Evolutionary conservation across 2,329 filamentous ascomycete genomes (phyloP).

Genomic region (Talaromyces sp.): DNA sequence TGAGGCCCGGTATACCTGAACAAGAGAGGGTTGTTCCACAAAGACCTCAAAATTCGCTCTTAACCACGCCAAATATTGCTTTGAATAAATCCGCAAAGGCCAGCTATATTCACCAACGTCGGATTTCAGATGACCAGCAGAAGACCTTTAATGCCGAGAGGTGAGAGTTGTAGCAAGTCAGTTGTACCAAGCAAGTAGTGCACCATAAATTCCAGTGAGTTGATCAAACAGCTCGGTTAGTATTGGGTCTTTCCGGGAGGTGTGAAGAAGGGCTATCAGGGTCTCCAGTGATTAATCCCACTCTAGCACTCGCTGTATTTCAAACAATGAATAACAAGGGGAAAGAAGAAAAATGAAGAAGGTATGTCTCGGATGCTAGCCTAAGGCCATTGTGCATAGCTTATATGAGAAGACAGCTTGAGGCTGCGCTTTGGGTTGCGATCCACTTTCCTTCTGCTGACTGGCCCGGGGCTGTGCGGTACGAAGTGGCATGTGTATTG

Average conservation of each 20-base stretch:
- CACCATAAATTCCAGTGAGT: background rate
- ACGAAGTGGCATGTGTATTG: slow-evolving; percentile 11
- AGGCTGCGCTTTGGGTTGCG: background rate
- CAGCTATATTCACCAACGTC: background rate
- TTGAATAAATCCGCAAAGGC: background rate
- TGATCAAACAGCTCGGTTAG: background rate
- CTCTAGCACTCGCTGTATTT: background rate
- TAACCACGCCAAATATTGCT: background rate
- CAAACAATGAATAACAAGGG: background rate
- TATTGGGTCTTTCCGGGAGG: background rate
- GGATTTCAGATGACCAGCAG: background rate
- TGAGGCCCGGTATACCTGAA: background rate
- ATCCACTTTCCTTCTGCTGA: background rate
- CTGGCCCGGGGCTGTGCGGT: slow-evolving; percentile 5
- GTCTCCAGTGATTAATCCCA: background rate
- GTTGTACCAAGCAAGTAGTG: background rate
- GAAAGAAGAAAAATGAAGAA: background rate
- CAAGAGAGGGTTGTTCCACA: background rate
- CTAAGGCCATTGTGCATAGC: background rate
- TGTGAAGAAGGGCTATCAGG: background rate
- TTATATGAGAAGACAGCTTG: background rate
- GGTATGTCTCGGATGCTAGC: background rate
- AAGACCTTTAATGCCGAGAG: background rate
- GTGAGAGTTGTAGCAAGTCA: background rate
- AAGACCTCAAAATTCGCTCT: background rate